phyloP scores from a whole-genome alignment of 2,329 filamentous ascomycete genomes.

The Blastomyces gilchristii region DNA sequence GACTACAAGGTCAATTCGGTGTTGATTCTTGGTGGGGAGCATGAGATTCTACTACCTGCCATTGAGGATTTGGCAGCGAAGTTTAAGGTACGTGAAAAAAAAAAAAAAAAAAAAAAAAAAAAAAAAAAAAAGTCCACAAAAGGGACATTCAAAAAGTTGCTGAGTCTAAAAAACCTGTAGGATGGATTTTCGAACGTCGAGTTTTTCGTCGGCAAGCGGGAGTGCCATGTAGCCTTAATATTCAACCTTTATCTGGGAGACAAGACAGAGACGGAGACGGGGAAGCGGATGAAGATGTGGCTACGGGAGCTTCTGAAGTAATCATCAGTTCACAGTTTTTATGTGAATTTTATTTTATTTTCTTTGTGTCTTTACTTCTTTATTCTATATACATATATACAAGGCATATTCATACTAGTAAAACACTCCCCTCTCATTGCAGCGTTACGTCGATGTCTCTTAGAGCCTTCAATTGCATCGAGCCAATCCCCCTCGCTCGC shows the following conservation, averaged over 20 bases:
- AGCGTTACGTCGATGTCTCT: background rate
- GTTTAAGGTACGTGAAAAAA: constrained; percentile 20
- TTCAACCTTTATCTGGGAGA: constrained; percentile 18
- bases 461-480: constrained; percentile 19
- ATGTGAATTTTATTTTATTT: background rate
- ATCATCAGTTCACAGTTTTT: too few relatives aligned
- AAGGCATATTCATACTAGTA: background rate
- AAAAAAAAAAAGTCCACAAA: background rate
- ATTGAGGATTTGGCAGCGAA: constrained; percentile 26
- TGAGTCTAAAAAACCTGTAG: constrained; percentile 9
- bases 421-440: constrained; percentile 7
- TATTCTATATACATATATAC: background rate
- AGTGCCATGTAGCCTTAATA: constrained; percentile 25
- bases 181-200: constrained; percentile 23
- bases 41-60: constrained; percentile 42
- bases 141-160: background rate
- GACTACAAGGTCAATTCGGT: constrained; percentile 39
- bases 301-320: constrained; percentile 19
- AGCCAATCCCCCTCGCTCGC: constrained; percentile 21
- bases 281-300: constrained; percentile 22
- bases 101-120: background rate
- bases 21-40: constrained; percentile 43
- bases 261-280: constrained; percentile 20
- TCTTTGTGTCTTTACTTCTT: background rate
- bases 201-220: constrained; percentile 22